These are phyloP conservation scores for Talaromyces proteolyticus DNA, from an alignment of 495 filamentous ascomycete genomes.

Conservation along the genomic window DNA sequence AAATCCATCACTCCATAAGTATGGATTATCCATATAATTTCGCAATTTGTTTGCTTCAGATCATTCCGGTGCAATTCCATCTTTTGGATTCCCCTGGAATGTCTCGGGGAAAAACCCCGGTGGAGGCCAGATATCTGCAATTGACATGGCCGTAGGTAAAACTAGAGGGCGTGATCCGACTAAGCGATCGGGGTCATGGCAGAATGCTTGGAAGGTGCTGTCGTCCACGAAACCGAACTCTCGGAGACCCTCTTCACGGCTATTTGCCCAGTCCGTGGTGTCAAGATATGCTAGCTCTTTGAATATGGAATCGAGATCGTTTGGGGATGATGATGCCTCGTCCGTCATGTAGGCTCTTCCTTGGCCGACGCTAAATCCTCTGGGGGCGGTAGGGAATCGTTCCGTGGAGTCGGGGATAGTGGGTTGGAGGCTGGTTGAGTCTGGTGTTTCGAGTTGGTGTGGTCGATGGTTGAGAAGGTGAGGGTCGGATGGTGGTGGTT, in stretches of 20 bases:
- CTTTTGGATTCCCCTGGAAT: constrained; percentile 27
- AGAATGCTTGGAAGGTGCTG: constrained; percentile 47
- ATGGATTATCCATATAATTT: too few species aligned
- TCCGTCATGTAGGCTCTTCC: constrained; percentile 1
- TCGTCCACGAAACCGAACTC: constrained; percentile 57
- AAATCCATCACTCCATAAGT: too few species aligned
- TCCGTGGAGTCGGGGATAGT: not conserved
- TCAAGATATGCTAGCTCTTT: constrained; percentile 60
- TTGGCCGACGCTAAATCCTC: not conserved
- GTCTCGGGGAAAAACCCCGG: constrained; percentile 43
- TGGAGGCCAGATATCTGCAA: constrained; percentile 43
- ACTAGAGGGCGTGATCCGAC: constrained; percentile 33
- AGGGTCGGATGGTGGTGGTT: not conserved
- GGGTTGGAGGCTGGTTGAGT: not conserved
- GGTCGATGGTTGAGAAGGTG: constrained; percentile 1
- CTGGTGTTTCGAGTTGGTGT: not conserved
- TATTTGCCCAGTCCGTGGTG: constrained; percentile 49
- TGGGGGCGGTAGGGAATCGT: not conserved
- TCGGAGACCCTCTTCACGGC: constrained; percentile 46
- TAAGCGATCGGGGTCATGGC: constrained; percentile 46
- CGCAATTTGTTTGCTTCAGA: not conserved
- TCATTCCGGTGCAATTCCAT: constrained; percentile 4
- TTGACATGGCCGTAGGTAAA: constrained; percentile 30
- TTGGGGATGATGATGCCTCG: constrained; percentile 3
- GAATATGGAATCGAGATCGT: constrained; percentile 54